phyloP scores from a whole-genome alignment of 2,329 filamentous ascomycete species.

The Nothomitra cinnamomea region DNA sequence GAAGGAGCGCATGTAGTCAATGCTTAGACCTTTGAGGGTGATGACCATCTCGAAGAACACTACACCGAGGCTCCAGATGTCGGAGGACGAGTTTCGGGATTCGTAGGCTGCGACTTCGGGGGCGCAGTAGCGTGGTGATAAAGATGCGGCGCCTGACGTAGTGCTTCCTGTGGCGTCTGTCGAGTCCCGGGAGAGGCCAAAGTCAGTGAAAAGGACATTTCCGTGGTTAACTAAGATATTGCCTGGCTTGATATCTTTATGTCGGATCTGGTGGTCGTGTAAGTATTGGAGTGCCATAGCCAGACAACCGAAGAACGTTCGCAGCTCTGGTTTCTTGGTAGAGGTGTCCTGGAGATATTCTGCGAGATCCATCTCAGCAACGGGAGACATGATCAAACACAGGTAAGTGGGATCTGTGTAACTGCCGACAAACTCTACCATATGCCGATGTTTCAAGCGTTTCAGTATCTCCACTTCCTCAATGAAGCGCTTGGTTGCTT shows the following conservation, averaged over 20 bases:
- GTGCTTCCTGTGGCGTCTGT: neutral
- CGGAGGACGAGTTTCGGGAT: neutral
- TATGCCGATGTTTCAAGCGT: neutral
- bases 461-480: neutral
- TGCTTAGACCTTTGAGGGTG: neutral
- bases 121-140: neutral
- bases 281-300: neutral
- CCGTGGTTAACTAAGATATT: neutral
- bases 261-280: neutral
- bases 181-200: neutral
- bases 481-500: neutral
- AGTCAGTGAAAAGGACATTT: neutral
- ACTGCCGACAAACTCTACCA: neutral
- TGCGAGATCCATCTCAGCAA: neutral
- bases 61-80: neutral
- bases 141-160: neutral
- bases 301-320: neutral
- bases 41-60: neutral
- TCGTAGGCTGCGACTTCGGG: neutral
- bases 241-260: neutral
- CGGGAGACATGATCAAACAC: neutral
- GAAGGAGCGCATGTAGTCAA: neutral
- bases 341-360: neutral
- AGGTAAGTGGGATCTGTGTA: neutral
- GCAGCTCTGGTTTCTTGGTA: neutral